Base-by-base conservation (phyloP, 1,139 yeast genomes). In the Yamadazyma atlantica region DNA sequence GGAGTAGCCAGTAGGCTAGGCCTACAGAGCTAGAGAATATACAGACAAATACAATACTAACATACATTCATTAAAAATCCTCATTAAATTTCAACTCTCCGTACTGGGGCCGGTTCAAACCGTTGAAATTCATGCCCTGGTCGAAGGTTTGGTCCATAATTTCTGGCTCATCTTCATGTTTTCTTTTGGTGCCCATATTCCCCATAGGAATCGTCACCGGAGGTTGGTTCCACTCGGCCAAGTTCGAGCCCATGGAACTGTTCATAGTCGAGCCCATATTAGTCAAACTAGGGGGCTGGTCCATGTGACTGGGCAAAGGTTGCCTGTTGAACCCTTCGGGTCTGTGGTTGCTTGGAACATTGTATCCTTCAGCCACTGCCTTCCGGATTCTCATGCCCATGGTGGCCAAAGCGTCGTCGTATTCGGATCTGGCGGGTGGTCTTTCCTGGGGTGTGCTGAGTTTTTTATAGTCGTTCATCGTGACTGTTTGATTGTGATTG, bases 311-410 rank as follows among this genome's bases (percentile, higher is more conserved):
- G 3, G 87, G 87, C 38, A 82, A 58, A 1, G 84, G 81, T 3
- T 73, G 73, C 51, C 88, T 67, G 29, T 41, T 14, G 27, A 17
- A 23, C 4, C 23, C 12, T 10, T 24, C 10, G 27, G 15, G 11
- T 10, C 22, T 15, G 11, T 34, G 35, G n/a, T 23, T 18, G 7
- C 17, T 15, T 11, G 44, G 41, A 2, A 35, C 57, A 37, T 51
- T 63, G 58, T 81, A 81, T 0, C 88, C 89, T 33, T 80, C 81
- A 32, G 78, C 69, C 2, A 83, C 79, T 2, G 84, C 72, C 51
- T 82, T 80, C 53, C 92, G 73, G 46, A 83, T 77, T 45, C 87
- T 69, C 87, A 82, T 82, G 0, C 88, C 89, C 4, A 82, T 53
- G 0, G 81, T 71, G 30, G 81, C 71, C 19, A 83, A 64, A 4